These are phyloP conservation scores for Colletotrichum sp. DNA, from an alignment of 2,329 filamentous ascomycete species.

Conservation along the genomic window DNA sequence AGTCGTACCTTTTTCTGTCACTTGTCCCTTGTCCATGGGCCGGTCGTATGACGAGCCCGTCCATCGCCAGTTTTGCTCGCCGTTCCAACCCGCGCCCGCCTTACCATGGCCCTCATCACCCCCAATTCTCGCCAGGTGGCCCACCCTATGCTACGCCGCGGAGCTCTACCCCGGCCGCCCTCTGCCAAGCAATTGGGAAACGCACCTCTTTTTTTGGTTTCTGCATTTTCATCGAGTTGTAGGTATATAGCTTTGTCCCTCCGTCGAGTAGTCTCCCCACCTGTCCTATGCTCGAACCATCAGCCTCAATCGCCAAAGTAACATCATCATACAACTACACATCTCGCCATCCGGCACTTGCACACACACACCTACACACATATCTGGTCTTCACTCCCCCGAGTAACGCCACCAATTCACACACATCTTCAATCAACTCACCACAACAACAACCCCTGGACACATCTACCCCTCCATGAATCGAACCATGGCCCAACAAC, in stretches of 20 bases:
- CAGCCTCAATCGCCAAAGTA: slow-evolving; percentile 5
- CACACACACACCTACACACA: background rate
- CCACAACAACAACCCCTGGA: background rate
- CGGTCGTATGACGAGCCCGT: slow-evolving; percentile 15
- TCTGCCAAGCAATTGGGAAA: background rate
- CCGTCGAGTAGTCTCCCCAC: slow-evolving; percentile 13
- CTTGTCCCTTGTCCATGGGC: background rate
- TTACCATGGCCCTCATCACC: slow-evolving; percentile 1
- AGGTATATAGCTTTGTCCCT: slow-evolving; percentile 16
- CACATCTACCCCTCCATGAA: slow-evolving; percentile 1
- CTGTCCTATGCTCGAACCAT: slow-evolving; percentile 12
- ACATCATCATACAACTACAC: background rate
- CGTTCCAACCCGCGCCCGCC: slow-evolving; percentile 12
- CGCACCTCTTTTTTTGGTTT: background rate
- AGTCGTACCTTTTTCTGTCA: background rate
- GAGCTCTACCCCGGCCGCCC: background rate
- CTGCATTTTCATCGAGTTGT: background rate
- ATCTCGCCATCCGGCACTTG: slow-evolving; percentile 9
- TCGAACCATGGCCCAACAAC: slow-evolving; percentile 16
- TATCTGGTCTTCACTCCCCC: background rate
- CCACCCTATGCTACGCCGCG: background rate
- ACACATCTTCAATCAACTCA: background rate
- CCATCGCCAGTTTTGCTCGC: slow-evolving; percentile 16
- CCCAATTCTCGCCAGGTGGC: background rate
- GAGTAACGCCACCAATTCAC: slow-evolving; percentile 5